Percentiles rank a stretch among this genome's conserved stretches.
Evolutionary conservation across 148 eudicot species (phyloP).

Genomic region (Spergularia bocconei): DNA sequence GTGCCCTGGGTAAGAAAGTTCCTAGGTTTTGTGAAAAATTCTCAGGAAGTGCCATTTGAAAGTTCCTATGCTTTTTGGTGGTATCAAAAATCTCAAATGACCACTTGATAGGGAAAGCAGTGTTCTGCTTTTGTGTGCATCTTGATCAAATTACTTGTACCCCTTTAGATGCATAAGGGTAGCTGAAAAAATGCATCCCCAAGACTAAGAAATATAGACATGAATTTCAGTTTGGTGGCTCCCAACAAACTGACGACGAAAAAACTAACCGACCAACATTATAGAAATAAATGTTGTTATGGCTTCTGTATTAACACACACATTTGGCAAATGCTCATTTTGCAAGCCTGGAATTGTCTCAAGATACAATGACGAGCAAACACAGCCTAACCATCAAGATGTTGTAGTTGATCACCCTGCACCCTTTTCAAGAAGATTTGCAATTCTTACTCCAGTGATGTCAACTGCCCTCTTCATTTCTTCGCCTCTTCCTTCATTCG

Average conservation of each 20-base stretch:
- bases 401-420: conserved; percentile 11
- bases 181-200: no score
- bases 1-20: no score
- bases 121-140: no score
- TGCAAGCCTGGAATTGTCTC: conserved; percentile 17
- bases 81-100: no score
- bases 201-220: conserved; percentile 3
- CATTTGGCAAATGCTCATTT: conserved; percentile 21
- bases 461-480: conserved; percentile 36
- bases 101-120: no score
- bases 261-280: not conserved
- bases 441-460: conserved; percentile 45
- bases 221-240: conserved; percentile 1
- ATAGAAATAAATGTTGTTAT: not conserved
- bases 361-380: conserved; percentile 20
- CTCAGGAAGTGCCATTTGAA: no score
- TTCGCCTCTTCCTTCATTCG: conserved; percentile 38
- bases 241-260: not conserved
- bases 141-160: no score
- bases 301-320: conserved; percentile 12
- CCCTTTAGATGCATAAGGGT: no score
- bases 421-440: conserved; percentile 60
- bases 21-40: no score
- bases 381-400: not conserved
- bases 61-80: no score